Conservation (phyloP, 257 asterid species). For the Henckelia pumila region DNA sequence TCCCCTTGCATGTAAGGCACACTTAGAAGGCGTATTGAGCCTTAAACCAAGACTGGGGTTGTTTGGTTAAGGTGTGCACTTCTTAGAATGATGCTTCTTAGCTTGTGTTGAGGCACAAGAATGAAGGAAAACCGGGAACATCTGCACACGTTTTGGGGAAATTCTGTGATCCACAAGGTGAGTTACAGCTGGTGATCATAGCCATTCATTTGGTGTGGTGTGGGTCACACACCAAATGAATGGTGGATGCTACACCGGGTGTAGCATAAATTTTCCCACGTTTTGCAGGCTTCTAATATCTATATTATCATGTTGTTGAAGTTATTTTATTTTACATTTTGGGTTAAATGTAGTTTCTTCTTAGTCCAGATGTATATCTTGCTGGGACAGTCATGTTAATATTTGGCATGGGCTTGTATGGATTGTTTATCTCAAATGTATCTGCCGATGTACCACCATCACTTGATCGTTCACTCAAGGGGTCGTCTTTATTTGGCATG, state of each 20-base stretch:
- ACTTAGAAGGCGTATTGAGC: not conserved
- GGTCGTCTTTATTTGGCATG: conserved; percentile 90
- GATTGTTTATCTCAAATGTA: conserved; percentile 74
- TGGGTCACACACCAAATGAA: too few species aligned
- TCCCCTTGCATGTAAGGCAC: not conserved
- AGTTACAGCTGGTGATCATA: too few species aligned
- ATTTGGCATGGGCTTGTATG: conserved; percentile 95
- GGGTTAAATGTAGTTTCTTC: conserved; percentile 15
- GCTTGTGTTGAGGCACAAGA: not conserved
- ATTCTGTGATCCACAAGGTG: too few species aligned
- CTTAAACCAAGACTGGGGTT: not conserved
- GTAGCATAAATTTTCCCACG: too few species aligned
- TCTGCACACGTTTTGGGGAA: not conserved
- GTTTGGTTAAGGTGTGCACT: not conserved
- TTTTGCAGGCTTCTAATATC: not conserved
- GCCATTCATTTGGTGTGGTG: too few species aligned
- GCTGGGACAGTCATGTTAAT: conserved; percentile 97
- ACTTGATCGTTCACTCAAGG: conserved; percentile 73
- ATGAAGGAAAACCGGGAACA: not conserved
- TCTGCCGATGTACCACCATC: conserved; percentile 43
- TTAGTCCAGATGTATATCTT: conserved; percentile 65
- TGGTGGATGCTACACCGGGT: too few species aligned
- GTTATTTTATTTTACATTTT: not conserved
- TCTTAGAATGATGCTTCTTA: not conserved
- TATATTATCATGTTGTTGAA: not conserved